These are phyloP conservation scores for Amaranthus cruentus DNA, from an alignment of 148 eudicot genomes.

Conservation along the genomic window DNA sequence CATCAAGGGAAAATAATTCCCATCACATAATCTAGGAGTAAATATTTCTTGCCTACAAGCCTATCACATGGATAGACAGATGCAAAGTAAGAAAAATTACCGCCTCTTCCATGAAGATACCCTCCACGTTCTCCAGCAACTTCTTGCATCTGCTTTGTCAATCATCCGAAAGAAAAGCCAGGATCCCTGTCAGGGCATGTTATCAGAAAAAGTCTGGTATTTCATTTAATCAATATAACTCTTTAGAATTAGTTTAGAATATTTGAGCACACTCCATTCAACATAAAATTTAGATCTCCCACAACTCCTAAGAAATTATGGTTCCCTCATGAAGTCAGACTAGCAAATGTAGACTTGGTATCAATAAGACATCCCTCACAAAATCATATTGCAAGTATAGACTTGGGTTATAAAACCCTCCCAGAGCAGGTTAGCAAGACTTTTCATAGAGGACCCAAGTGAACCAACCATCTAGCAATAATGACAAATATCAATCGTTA, in stretches of 20 bases:
- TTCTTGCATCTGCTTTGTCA: conserved; percentile 97
- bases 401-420: too few species aligned
- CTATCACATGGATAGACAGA: not conserved
- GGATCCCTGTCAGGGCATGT: conserved; percentile 99
- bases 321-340: not conserved
- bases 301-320: not conserved
- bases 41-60: not conserved
- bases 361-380: not conserved
- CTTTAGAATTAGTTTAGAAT: not conserved
- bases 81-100: conserved; percentile 30
- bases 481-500: too few species aligned
- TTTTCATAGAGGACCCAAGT: too few species aligned
- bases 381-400: too few species aligned
- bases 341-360: not conserved
- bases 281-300: not conserved
- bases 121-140: conserved; percentile 99
- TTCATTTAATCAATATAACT: conserved; percentile 13
- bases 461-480: too few species aligned
- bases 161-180: conserved; percentile 67
- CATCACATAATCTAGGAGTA: not conserved
- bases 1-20: not conserved
- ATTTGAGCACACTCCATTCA: not conserved
- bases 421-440: too few species aligned
- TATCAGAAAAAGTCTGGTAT: conserved; percentile 52
- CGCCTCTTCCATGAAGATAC: conserved; percentile 98